Base-by-base conservation (phyloP, 495 filamentous ascomycete species). In the Penicillium malachiteum region DNA sequence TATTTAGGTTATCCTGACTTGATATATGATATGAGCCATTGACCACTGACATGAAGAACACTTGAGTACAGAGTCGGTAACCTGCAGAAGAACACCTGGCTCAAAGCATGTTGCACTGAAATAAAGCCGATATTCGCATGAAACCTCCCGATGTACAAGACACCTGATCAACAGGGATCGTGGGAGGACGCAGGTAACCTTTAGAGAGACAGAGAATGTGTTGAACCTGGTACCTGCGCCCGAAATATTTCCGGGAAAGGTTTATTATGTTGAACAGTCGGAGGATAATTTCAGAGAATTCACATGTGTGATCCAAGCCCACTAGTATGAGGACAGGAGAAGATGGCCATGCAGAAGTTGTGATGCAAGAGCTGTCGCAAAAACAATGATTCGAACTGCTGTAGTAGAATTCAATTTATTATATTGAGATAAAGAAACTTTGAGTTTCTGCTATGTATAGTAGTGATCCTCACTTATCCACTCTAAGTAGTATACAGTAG, bases 31-130 rank as follows among this genome's bases (percentile, higher is more conserved):
- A 14, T 3, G 3, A n/a, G 30, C 30, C 26, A 12, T 44, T 44
- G 17, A 32, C 30, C 21, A 26, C 21, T 26, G 21, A 26, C 21
- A 26, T 26, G 4, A 26, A 26, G 21, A 4, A 4, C 21, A 26
- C 21, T 26, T 32, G 17, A 58, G 49, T 58, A 49, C 32, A 8
- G 44, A 43, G 7, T 30, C 50, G 50, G 55, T 7, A 0, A 49
- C 21, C 55, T 8, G 17, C 55, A 49, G 55, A 53, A 26, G 6
- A 31, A 14, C 55, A 58, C 50, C 55, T 58, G 55, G 45, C 34
- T 7, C 30, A 49, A 37, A 43, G 31, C 51, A 58, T 14, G 48
- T 57, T 35, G 48, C 33, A 57, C 48, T 8, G 42, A 2, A 41
- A 31, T 52, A 14, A 40, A 21, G 13, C 10, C 34, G 12, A 9